Percentiles rank a stretch among this genome's conserved stretches.
These are phyloP conservation scores for Aurifilum marmelostoma DNA, from an alignment of 2,329 filamentous ascomycete genomes.

Conservation along the genomic window DNA sequence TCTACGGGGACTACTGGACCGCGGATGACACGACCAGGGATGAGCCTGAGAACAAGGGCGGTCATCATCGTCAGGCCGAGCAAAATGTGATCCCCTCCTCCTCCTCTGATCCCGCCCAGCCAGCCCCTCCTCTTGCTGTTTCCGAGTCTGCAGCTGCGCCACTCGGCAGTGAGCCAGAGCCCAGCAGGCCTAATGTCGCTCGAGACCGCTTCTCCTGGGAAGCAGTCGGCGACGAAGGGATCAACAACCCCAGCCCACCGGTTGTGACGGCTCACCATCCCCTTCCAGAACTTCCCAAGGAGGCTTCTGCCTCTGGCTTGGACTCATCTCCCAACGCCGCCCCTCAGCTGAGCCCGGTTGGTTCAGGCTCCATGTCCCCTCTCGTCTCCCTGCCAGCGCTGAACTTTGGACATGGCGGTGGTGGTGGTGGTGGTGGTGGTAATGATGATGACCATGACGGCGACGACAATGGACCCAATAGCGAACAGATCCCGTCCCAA, in stretches of 20 bases:
- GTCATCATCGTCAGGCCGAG: constrained; percentile 1
- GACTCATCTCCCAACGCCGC: background rate
- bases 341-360: constrained; percentile 18
- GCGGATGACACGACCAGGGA: constrained; percentile 38
- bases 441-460: no score
- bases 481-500: background rate
- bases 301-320: background rate
- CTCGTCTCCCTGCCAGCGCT: constrained; percentile 19
- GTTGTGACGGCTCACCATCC: constrained; percentile 1
- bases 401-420: constrained; percentile 18
- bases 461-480: background rate
- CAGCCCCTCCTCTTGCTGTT: background rate
- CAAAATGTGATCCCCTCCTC: no score
- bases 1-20: constrained; percentile 71
- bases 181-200: background rate
- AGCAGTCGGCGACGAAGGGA: constrained; percentile 30
- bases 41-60: background rate
- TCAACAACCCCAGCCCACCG: constrained; percentile 5
- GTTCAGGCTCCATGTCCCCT: constrained; percentile 20
- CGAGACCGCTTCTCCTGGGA: constrained; percentile 50
- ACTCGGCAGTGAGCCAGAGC: constrained; percentile 16
- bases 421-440: background rate
- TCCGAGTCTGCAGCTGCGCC: constrained; percentile 3
- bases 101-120: no score
- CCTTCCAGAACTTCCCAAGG: constrained; percentile 8